Percentiles rank a stretch among this genome's conserved stretches.
These are phyloP conservation scores for Kluyveromyces sp. DNA, from an alignment of 1,139 yeast genomes.

Conservation along the genomic window DNA sequence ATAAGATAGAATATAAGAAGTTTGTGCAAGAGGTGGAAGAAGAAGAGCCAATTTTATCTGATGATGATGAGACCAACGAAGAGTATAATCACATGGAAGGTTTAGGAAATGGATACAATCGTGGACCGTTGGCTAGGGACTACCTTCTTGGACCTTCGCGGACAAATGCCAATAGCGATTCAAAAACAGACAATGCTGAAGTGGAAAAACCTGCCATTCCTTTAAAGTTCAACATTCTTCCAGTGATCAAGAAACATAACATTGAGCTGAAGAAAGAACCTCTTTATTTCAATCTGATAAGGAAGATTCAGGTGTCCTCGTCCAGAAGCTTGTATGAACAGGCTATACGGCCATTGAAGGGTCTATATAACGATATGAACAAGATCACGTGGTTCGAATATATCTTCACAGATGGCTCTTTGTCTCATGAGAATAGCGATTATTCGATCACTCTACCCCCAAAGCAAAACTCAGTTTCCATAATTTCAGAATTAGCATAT, in stretches of 20 bases:
- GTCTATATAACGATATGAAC: constrained; percentile 22
- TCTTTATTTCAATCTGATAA: constrained; percentile 19
- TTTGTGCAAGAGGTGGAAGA: constrained; percentile 21
- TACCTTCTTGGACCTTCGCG: constrained; percentile 23
- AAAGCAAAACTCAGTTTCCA: constrained; percentile 22
- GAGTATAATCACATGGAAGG: constrained; percentile 28
- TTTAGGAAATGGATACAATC: constrained; percentile 29
- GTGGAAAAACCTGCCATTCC: constrained; percentile 15
- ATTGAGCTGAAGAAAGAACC: background rate
- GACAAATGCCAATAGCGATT: constrained; percentile 5
- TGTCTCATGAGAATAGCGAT: constrained; percentile 24
- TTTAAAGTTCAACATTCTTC: constrained; percentile 23
- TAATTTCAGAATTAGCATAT: constrained; percentile 15
- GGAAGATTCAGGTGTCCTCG: constrained; percentile 21
- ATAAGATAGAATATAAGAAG: constrained; percentile 23
- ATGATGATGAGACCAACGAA: constrained; percentile 14
- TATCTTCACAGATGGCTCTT: constrained; percentile 19
- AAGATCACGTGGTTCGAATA: constrained; percentile 27
- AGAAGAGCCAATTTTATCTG: constrained; percentile 15
- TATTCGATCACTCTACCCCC: constrained; percentile 26
- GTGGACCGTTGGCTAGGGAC: constrained; percentile 25
- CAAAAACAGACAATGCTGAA: constrained; percentile 8
- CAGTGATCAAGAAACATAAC: constrained; percentile 9
- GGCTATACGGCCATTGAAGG: constrained; percentile 24
- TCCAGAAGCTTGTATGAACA: constrained; percentile 24